phyloP scores from a whole-genome alignment of 108 stramenopile genomes.

The Skeletonema tropicum region DNA sequence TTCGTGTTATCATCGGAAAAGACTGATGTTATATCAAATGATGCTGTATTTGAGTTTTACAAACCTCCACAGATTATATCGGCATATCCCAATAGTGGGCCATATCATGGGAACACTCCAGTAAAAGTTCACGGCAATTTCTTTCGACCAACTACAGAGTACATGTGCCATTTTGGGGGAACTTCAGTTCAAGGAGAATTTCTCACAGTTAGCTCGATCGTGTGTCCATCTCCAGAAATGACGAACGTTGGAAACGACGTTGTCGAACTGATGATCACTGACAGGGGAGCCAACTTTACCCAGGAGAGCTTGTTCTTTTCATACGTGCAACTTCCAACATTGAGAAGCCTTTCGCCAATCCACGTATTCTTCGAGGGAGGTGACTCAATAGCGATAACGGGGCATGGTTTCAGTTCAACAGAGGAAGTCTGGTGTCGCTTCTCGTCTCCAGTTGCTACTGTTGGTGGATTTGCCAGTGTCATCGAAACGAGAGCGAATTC shows the following conservation, averaged over 20 bases:
- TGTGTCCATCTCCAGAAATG: constrained; percentile 29
- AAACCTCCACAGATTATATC: constrained; percentile 23
- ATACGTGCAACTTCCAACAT: constrained; percentile 17
- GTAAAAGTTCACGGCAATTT: constrained; percentile 30
- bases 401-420: constrained; percentile 19
- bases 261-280: constrained; percentile 13
- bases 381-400: constrained; percentile 25
- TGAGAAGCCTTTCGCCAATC: constrained; percentile 14
- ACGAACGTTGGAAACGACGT: neutral
- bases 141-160: constrained; percentile 32
- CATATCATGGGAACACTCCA: constrained; percentile 34
- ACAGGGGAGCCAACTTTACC: constrained; percentile 26
- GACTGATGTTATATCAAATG: constrained; percentile 14
- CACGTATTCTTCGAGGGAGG: constrained; percentile 26
- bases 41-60: constrained; percentile 36
- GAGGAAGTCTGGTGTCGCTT: constrained; percentile 39
- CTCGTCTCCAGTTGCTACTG: neutral
- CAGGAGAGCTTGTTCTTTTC: constrained; percentile 14
- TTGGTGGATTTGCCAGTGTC: neutral
- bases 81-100: constrained; percentile 29
- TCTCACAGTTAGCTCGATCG: constrained; percentile 22
- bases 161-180: constrained; percentile 38
- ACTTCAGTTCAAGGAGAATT: neutral
- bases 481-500: constrained; percentile 3
- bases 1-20: constrained; percentile 19